These are phyloP conservation scores for Penicillium sclerotigenum DNA, from an alignment of 2,329 filamentous ascomycete species.

Conservation along the genomic window DNA sequence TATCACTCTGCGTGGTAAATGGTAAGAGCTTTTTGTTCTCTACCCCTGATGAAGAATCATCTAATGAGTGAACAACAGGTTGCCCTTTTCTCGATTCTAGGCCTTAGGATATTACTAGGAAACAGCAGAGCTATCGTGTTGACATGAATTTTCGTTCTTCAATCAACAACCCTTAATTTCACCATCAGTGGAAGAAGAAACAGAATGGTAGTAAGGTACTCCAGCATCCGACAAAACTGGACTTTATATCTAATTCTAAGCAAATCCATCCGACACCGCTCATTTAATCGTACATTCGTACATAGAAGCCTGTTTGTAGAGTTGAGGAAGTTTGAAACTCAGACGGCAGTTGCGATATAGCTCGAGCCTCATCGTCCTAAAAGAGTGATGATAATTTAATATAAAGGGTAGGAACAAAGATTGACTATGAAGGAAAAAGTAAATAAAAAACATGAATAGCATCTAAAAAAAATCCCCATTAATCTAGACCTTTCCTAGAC, in stretches of 20 bases:
- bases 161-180: neutral
- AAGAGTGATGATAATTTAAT: too few relatives aligned
- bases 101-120: neutral
- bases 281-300: too few relatives aligned
- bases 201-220: neutral
- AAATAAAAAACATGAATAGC: too few relatives aligned
- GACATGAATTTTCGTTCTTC: too few relatives aligned
- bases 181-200: neutral
- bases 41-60: neutral
- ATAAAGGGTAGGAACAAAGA: too few relatives aligned
- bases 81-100: slow-evolving; percentile 49
- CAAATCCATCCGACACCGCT: neutral
- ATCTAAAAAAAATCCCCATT: neutral
- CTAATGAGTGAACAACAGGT: slow-evolving; percentile 29
- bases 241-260: neutral
- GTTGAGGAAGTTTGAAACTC: neutral
- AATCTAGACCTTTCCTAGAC: neutral
- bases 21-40: slow-evolving; percentile 51
- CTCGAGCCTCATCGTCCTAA: neutral
- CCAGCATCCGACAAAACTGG: neutral
- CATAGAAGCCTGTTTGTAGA: neutral
- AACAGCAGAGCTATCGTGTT: neutral
- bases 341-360: neutral
- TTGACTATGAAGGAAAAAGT: neutral
- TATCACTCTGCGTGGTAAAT: slow-evolving; percentile 80